These are phyloP conservation scores for Bacidia rubella DNA, from an alignment of 495 filamentous ascomycete species.

Conservation along the genomic window DNA sequence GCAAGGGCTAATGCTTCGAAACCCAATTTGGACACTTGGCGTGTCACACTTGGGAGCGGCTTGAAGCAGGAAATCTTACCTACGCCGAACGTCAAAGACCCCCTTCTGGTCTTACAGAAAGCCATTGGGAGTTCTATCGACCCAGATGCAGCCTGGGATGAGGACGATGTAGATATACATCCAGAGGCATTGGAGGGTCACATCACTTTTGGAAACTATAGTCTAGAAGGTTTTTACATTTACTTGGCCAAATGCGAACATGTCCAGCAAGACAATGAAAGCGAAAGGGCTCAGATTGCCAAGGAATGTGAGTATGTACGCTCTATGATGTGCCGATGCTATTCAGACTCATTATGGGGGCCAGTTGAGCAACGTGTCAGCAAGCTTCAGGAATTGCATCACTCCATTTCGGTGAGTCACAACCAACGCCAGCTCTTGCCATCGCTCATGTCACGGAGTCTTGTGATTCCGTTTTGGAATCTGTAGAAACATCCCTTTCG, in stretches of 20 bases:
- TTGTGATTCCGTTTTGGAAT: slow-evolving; percentile 86
- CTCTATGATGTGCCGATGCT: slow-evolving; percentile 9
- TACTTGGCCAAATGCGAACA: slow-evolving; percentile 25
- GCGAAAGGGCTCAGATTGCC: slow-evolving; percentile 39
- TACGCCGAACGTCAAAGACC: slow-evolving; percentile 49
- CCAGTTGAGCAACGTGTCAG: slow-evolving; percentile 71
- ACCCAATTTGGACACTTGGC: slow-evolving; percentile 50
- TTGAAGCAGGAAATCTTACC: slow-evolving; percentile 42
- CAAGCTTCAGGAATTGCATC: slow-evolving; percentile 84
- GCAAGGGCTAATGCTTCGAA: slow-evolving; percentile 56
- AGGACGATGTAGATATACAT: background rate
- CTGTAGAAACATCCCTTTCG: slow-evolving; percentile 81
- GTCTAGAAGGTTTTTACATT: slow-evolving; percentile 55
- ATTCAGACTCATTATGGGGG: background rate
- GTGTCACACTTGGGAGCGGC: slow-evolving; percentile 52
- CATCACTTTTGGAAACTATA: slow-evolving; percentile 68
- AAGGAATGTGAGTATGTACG: slow-evolving; percentile 53
- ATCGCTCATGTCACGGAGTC: slow-evolving; percentile 26
- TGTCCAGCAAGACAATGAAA: slow-evolving; percentile 37
- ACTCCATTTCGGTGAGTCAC: slow-evolving; percentile 48
- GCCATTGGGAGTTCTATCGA: slow-evolving; percentile 44
- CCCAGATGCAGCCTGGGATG: slow-evolving; percentile 22
- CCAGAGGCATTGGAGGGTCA: slow-evolving; percentile 35
- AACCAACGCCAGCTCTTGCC: background rate
- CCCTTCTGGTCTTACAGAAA: slow-evolving; percentile 54